Percentiles rank a stretch among this genome's conserved stretches.
Conservation (phyloP, 1,284 basidiomycete species). For the Ustilago curta region DNA sequence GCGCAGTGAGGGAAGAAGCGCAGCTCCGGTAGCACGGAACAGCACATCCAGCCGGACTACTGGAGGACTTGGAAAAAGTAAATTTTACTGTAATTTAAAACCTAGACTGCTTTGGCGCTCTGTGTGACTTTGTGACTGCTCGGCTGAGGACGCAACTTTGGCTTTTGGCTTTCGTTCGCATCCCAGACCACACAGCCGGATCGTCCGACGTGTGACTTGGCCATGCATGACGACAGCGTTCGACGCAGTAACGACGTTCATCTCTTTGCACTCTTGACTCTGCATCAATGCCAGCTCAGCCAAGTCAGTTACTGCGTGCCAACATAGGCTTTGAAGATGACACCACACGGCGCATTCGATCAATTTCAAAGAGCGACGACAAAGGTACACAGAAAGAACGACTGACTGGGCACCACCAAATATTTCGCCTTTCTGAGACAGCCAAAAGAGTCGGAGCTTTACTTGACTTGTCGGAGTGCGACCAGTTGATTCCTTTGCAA, state of each 20-base stretch:
- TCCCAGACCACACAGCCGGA: background rate
- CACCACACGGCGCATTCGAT: background rate
- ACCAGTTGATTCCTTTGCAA: background rate
- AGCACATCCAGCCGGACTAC: background rate
- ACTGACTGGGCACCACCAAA: too few relatives aligned
- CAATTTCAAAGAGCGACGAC: conserved; percentile 12
- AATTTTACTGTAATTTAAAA: too few relatives aligned
- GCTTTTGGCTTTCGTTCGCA: background rate
- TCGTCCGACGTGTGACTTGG: conserved; percentile 4
- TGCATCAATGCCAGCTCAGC: background rate
- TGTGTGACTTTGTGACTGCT: too few relatives aligned
- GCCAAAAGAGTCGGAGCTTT: conserved; percentile 5
- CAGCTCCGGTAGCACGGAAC: background rate
- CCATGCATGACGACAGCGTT: too few relatives aligned
- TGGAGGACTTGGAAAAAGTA: background rate
- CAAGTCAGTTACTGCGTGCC: background rate
- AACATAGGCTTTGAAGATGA: too few relatives aligned
- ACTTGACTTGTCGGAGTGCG: background rate
- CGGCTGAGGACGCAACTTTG: background rate
- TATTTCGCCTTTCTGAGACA: too few relatives aligned
- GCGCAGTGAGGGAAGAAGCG: background rate
- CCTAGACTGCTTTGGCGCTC: too few relatives aligned
- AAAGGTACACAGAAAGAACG: background rate
- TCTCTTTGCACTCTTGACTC: background rate
- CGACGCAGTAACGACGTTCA: too few relatives aligned